These are phyloP conservation scores for Guyanaporus albipodus DNA, from an alignment of 768 basidiomycete species.

Conservation along the genomic window DNA sequence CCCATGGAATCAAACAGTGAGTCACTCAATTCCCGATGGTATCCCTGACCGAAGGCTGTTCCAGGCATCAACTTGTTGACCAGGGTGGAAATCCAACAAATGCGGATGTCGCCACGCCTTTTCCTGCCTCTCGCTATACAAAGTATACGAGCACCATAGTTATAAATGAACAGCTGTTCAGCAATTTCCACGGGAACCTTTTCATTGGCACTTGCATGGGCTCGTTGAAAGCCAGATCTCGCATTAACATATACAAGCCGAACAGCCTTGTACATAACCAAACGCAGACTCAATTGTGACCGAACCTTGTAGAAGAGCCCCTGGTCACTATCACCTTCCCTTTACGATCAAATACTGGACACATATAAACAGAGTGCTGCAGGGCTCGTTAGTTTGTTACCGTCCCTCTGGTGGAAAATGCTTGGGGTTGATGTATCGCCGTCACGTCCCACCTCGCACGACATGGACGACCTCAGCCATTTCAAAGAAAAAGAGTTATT, in stretches of 20 bases:
- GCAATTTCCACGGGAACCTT: no score
- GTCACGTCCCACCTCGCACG: not conserved
- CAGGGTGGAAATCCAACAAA: not conserved
- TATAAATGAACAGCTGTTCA: not conserved
- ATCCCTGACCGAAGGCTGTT: no score
- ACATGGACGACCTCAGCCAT: not conserved
- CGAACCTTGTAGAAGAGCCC: not conserved
- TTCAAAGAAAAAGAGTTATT: slow-evolving; percentile 5
- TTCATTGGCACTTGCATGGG: not conserved
- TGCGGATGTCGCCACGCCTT: no score
- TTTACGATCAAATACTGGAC: not conserved
- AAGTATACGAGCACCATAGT: no score
- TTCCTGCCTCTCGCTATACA: no score
- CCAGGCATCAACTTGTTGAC: no score
- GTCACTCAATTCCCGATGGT: no score
- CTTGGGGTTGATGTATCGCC: not conserved
- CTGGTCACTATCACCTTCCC: not conserved
- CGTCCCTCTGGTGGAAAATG: not conserved
- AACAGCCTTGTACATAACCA: no score
- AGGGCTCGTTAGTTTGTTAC: not conserved
- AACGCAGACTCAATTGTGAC: not conserved
- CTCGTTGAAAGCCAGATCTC: not conserved
- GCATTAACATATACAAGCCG: not conserved
- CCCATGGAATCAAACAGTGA: no score
- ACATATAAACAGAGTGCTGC: not conserved